phyloP scores from a whole-genome alignment of 768 basidiomycete species.

The Lentinula guzmanii region DNA sequence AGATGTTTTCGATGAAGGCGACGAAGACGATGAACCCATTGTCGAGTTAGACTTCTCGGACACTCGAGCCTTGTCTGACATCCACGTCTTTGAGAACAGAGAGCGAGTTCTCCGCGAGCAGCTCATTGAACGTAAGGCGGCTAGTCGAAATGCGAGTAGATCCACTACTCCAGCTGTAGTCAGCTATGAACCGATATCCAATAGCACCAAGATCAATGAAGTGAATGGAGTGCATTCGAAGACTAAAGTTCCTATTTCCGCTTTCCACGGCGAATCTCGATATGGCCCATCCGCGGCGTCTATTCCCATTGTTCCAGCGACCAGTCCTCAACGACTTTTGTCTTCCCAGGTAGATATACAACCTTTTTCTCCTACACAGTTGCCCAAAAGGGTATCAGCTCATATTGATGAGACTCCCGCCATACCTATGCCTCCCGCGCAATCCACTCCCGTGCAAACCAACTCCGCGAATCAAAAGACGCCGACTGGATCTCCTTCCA shows the following conservation, averaged over 20 bases:
- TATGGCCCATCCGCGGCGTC: background rate
- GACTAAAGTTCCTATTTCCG: background rate
- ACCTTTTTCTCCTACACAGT: background rate
- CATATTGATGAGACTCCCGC: background rate
- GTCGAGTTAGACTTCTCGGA: constrained; percentile 6
- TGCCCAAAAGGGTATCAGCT: background rate
- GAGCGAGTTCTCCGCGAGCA: background rate
- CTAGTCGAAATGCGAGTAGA: constrained; percentile 2
- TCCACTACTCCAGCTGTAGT: background rate
- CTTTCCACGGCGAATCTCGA: background rate
- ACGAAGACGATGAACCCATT: constrained; percentile 3
- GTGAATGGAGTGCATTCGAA: background rate
- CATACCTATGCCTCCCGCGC: background rate
- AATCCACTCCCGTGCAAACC: too few relatives aligned
- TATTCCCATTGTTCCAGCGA: background rate
- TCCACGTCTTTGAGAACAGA: background rate
- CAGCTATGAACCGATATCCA: background rate
- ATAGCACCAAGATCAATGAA: background rate
- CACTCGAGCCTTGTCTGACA: background rate
- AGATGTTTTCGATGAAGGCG: background rate
- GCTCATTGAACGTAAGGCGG: background rate
- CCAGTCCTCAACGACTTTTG: background rate
- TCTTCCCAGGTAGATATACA: background rate
- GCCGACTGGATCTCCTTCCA: background rate
- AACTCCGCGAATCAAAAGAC: background rate